Conservation (phyloP, 805 yeast species). For the Nakazawaea laoshanensis region DNA sequence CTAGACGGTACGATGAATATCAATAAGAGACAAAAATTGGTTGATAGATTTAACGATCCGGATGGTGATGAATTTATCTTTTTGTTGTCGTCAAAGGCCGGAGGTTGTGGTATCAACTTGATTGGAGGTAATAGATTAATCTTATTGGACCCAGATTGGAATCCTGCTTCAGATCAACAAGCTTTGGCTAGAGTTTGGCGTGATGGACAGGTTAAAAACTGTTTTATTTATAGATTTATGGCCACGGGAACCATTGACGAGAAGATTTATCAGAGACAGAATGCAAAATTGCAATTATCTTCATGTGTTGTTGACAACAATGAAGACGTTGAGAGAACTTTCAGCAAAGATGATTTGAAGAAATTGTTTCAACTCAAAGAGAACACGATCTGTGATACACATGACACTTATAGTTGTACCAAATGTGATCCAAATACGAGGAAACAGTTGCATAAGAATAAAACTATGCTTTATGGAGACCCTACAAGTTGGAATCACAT, state of each 20-base stretch:
- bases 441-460: conserved; percentile 54
- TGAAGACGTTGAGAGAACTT: conserved; percentile 88
- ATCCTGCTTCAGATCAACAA: conserved; percentile 97
- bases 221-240: conserved; percentile 89
- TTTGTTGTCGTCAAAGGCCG: conserved; percentile 89
- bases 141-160: conserved; percentile 91
- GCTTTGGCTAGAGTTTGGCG: conserved; percentile 98
- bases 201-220: conserved; percentile 96
- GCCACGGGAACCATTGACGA: conserved; percentile 95
- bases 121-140: conserved; percentile 93
- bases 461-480: conserved; percentile 94
- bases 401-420: conserved; percentile 82
- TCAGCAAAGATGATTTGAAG: conserved; percentile 72
- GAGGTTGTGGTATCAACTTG: conserved; percentile 96
- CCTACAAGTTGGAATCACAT: conserved; percentile 97
- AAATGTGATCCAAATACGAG: conserved; percentile 52
- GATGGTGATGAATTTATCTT: conserved; percentile 83
- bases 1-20: conserved; percentile 91
- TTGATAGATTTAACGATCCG: conserved; percentile 87
- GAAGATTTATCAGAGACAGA: conserved; percentile 90
- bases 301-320: conserved; percentile 97
- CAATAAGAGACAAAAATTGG: conserved; percentile 86
- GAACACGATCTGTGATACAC: conserved; percentile 78
- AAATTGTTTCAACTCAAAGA: conserved; percentile 67
- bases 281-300: conserved; percentile 86